Evolutionary conservation across 805 yeast species (phyloP).

Genomic region (Helenozyma rhizophorensis): DNA sequence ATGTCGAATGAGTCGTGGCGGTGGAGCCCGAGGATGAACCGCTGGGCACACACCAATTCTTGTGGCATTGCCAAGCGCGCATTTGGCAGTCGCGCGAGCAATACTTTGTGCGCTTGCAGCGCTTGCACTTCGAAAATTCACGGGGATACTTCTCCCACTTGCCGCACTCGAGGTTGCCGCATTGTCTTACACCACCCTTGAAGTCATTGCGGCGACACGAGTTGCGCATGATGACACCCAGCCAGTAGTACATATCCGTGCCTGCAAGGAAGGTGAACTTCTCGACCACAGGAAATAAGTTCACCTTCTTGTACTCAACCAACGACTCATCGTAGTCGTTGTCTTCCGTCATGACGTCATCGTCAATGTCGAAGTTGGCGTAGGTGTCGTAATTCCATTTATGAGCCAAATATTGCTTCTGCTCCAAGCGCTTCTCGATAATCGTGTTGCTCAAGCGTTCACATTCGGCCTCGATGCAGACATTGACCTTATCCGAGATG

Average conservation of each 20-base stretch:
- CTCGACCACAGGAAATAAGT: conserved; percentile 88
- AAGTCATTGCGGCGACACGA: conserved; percentile 88
- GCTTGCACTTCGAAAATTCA: conserved; percentile 90
- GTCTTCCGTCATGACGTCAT: conserved; percentile 13
- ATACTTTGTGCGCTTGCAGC: conserved; percentile 92
- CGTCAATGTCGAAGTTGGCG: conserved; percentile 38
- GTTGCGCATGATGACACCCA: conserved; percentile 95
- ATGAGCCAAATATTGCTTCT: conserved; percentile 25
- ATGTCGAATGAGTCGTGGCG: conserved; percentile 8
- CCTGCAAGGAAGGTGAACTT: conserved; percentile 73
- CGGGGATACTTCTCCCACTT: conserved; percentile 89
- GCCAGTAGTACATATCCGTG: conserved; percentile 89
- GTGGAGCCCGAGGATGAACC: conserved; percentile 24
- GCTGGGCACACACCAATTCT: conserved; percentile 83
- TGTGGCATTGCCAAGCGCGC: conserved; percentile 87
- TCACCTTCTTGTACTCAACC: conserved; percentile 47
- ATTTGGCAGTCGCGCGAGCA: conserved; percentile 91
- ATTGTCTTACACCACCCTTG: conserved; percentile 87
- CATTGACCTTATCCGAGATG: conserved; percentile 29
- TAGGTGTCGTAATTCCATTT: conserved; percentile 41
- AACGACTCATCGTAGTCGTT: conserved; percentile 36
- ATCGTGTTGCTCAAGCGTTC: conserved; percentile 27
- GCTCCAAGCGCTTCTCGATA: conserved; percentile 29
- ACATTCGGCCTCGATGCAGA: conserved; percentile 29
- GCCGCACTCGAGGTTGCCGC: conserved; percentile 91